Conservation (phyloP, 352 stramenopile genomes). For the Phytophthora vignae region DNA sequence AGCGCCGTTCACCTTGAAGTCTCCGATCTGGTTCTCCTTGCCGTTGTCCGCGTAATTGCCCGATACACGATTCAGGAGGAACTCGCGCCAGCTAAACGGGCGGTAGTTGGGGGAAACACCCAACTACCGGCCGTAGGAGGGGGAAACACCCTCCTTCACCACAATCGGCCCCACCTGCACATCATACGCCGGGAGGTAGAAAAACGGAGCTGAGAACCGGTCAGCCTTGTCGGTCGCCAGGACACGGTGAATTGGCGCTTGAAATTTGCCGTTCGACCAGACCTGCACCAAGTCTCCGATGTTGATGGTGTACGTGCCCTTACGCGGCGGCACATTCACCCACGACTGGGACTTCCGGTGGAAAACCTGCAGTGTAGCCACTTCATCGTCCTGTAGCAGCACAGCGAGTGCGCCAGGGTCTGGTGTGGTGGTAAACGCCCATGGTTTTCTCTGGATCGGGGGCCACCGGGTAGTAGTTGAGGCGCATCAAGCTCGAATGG, state of each 20-base stretch:
- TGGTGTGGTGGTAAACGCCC: constrained; percentile 67
- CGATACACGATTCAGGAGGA: background rate
- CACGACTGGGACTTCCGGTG: constrained; percentile 53
- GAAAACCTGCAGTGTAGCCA: constrained; percentile 57
- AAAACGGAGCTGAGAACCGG: constrained; percentile 67
- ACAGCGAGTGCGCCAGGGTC: constrained; percentile 61
- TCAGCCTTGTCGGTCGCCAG: constrained; percentile 40
- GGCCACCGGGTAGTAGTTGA: constrained; percentile 92
- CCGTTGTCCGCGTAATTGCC: constrained; percentile 31
- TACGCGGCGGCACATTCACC: constrained; percentile 49
- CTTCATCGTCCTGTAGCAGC: constrained; percentile 57
- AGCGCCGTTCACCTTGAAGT: constrained; percentile 54
- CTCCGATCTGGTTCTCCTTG: constrained; percentile 92
- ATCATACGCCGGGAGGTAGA: constrained; percentile 76
- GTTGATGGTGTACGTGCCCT: too few species aligned
- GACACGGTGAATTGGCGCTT: constrained; percentile 61
- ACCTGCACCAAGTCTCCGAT: too few species aligned
- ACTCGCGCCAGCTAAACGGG: constrained; percentile 20
- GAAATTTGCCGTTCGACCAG: too few species aligned
- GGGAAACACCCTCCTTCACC: constrained; percentile 24
- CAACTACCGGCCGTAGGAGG: too few species aligned
- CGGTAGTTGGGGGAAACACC: too few species aligned
- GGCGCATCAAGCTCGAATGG: constrained; percentile 91
- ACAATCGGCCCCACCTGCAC: constrained; percentile 67
- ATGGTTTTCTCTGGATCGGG: constrained; percentile 52